A percentile compares a stretch with the other conserved stretches of the same genome.
phyloP scores from a whole-genome alignment of 805 yeast genomes.

The Teunomyces atbi region DNA sequence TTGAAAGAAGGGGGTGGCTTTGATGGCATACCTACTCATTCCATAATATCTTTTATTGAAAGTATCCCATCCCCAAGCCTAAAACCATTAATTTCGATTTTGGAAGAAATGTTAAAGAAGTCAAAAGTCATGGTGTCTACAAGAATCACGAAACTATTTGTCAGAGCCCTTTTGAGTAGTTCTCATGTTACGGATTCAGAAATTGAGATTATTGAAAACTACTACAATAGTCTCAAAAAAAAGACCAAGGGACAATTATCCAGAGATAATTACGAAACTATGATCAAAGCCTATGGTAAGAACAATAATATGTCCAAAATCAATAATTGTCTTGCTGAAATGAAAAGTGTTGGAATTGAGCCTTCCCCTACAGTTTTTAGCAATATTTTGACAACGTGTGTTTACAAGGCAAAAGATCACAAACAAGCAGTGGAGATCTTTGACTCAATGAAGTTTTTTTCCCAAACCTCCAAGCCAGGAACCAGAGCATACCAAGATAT shows the following conservation, averaged over 20 bases:
- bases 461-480: constrained; percentile 66
- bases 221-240: constrained; percentile 23
- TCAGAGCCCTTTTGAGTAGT: constrained; percentile 33
- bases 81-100: constrained; percentile 27
- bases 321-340: constrained; percentile 34
- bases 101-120: constrained; percentile 37
- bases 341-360: constrained; percentile 35
- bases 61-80: constrained; percentile 42
- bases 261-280: constrained; percentile 40
- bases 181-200: constrained; percentile 17
- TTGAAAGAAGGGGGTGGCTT: constrained; percentile 37
- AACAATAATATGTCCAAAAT: constrained; percentile 35
- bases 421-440: constrained; percentile 70
- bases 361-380: constrained; percentile 51
- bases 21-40: constrained; percentile 25
- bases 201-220: constrained; percentile 29
- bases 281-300: constrained; percentile 48
- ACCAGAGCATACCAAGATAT: constrained; percentile 66
- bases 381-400: constrained; percentile 60
- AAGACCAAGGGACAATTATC: constrained; percentile 27
- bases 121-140: constrained; percentile 31
- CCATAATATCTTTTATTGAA: constrained; percentile 35
- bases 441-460: constrained; percentile 80
- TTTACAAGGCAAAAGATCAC: constrained; percentile 47
- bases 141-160: constrained; percentile 35